Evolutionary conservation across 176 grass and related monocot genomes (phyloP), one percentile per base, ranked within the genome.

Genomic region (Saccharum officinarum): DNA sequence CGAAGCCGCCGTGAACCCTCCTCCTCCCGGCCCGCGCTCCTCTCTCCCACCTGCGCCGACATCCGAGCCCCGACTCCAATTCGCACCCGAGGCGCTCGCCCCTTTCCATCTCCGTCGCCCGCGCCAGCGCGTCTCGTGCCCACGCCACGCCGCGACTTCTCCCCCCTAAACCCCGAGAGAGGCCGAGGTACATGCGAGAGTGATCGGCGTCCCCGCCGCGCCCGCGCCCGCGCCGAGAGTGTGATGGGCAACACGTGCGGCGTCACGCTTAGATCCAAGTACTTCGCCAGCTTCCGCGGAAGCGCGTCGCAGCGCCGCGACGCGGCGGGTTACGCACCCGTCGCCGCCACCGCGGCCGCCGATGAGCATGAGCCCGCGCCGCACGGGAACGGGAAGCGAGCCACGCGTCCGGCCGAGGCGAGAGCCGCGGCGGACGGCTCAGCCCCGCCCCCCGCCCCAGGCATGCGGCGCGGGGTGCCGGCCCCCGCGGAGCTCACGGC

Each of bases 191-290:
- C 75, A 90, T 79, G 84, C 68, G 80, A 39, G 80, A 90, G 74
- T 17, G 72, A 23, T 22, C 68, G 57, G 26, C 88, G 2, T 26
- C 66, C 69, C n/a, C 69, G 81, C 70, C 47, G 18, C 80, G 62
- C 41, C 70, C 47, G 18, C 80, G 62, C 41, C 67, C 28, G 63
- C 66, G 71, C 68, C 55, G 55, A 25, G 16, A 41, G 57, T 1
- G 85, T 79, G 84, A 90, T 90, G 88, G 88, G 88, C 59, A 90
- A 90, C 88, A 90, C 80, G 80, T 90, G 88, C 84, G 88, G 88
- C 74, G 80, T 73, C 88, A 87, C 88, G 74, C 80, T 90, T 30
- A 90, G 88, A 87, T 90, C 88, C 84, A 83, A 90, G 88, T 90
- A 90, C 80, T 86, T 88, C 71, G 16, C 84, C 84, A 90, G 88